Evolutionary conservation across 2,329 filamentous ascomycete species (phyloP).

Genomic region (Penicillium frequentans): DNA sequence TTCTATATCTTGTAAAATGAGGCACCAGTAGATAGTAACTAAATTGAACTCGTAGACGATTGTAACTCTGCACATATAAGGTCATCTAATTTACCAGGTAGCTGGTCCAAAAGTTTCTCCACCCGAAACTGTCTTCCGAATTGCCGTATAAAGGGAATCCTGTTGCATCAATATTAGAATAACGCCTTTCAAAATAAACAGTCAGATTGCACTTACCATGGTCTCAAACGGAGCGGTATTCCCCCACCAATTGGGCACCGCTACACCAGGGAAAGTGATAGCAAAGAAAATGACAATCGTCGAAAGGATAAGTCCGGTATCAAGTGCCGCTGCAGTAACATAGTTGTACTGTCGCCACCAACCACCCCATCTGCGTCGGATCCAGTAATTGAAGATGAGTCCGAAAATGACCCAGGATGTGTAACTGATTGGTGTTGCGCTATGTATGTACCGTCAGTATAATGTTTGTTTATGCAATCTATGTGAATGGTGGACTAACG

Average conservation of each 20-base stretch:
- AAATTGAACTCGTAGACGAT: neutral
- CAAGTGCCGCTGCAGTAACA: constrained; percentile 39
- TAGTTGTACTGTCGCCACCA: constrained; percentile 46
- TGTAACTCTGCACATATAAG: neutral
- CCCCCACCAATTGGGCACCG: constrained; percentile 62
- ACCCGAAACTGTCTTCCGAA: constrained; percentile 15
- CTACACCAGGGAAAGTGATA: constrained; percentile 58
- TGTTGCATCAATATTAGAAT: neutral
- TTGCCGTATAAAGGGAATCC: constrained; percentile 14
- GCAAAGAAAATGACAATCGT: constrained; percentile 69
- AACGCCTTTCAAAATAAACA: neutral
- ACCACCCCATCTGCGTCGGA: constrained; percentile 31
- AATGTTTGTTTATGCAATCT: no score
- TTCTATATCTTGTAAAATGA: no score
- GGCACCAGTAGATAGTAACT: no score
- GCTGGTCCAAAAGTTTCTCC: constrained; percentile 16
- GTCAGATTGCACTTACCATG: constrained; percentile 13
- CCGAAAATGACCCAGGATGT: constrained; percentile 63
- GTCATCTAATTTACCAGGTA: constrained; percentile 5
- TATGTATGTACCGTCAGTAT: constrained; percentile 6
- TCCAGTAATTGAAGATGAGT: constrained; percentile 40
- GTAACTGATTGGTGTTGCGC: constrained; percentile 64
- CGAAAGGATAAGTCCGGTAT: constrained; percentile 59
- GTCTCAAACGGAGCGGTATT: constrained; percentile 31
- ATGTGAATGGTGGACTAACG: constrained; percentile 50